Base-by-base conservation (phyloP, 306 rosid genomes). In the Abrus pulchellus region DNA sequence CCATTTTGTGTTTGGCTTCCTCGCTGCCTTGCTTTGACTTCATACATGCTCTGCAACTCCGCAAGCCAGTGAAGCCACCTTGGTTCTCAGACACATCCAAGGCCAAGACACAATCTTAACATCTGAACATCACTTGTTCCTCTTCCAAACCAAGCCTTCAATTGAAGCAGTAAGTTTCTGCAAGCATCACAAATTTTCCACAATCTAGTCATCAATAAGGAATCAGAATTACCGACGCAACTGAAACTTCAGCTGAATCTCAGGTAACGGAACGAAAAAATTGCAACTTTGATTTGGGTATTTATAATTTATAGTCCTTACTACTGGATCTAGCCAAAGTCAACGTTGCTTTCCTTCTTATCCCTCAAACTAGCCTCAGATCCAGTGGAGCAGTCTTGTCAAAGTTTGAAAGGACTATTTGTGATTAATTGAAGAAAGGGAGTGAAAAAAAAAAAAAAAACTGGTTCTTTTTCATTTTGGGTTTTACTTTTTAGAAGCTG, bases 251-350 rank as follows among this genome's bases (percentile, higher is more conserved):
- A 67, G 85, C 74, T 83, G 62, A 80, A 36, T 59, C 75, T 52
- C 85, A 83, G 92, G 90, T 83, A 76, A 66, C 14, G 29, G 13
- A 74, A 8, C 63, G 13, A 38, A 13, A 64, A 79, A 34, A 32
- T 61, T 27, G 1, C 10, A 77, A 49, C 30, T 81, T 81, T 38
- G 27, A 65, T 77, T 72, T 54, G 76, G 75, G 63, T 44, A 1
- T 65, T 64, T 29, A 29, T 32, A 14, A 2, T 75, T 70, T 68
- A 1, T 9, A 38, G 27, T 7, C 74, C 20, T 69, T 49, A 2
- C 28, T 65, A 28, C 59, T 13, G 33, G 69, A 72, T 81, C 85
- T 85, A 81, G 5, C 72, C 49, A 29, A 55, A 34, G 40, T 85
- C 71, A 76, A 80, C 49, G 6, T 43, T 6, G 52, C 43, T 14